Percentiles rank a stretch among this genome's conserved stretches.
Conservation (phyloP, 371 early-diverging fungal species). For the Cokeromyces recurvatus region DNA sequence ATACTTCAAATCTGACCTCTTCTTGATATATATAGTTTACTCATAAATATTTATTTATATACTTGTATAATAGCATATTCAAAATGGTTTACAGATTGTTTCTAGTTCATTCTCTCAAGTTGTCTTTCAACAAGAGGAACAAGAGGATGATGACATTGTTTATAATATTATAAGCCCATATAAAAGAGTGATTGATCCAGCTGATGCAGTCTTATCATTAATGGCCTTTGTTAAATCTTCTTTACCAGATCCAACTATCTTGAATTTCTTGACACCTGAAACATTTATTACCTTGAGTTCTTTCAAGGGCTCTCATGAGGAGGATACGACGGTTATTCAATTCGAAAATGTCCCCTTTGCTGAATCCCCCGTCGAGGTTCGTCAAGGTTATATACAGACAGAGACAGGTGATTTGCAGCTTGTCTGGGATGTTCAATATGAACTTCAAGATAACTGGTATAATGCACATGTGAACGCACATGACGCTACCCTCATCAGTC, state of each 20-base stretch:
- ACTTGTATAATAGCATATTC: not conserved
- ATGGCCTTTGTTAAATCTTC: slow-evolving; percentile 27
- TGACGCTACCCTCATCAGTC: slow-evolving; percentile 62
- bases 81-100: slow-evolving; percentile 11
- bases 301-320: not conserved
- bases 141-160: not conserved
- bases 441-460: slow-evolving; percentile 88
- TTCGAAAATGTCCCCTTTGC: slow-evolving; percentile 58
- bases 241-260: slow-evolving; percentile 21
- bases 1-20: no score
- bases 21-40: no score
- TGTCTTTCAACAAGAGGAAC: slow-evolving; percentile 8
- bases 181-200: slow-evolving; percentile 16
- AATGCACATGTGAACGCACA: slow-evolving; percentile 78
- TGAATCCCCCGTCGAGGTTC: slow-evolving; percentile 48
- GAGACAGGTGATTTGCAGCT: slow-evolving; percentile 50
- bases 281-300: slow-evolving; percentile 7
- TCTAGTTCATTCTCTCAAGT: slow-evolving; percentile 21
- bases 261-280: slow-evolving; percentile 12
- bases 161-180: slow-evolving; percentile 8
- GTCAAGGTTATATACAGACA: slow-evolving; percentile 54
- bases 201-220: slow-evolving; percentile 26
- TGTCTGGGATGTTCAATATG: slow-evolving; percentile 88
- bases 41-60: no score
- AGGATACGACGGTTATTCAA: not conserved